Base-by-base conservation (phyloP, 2,329 filamentous ascomycete genomes). In the Hypoxylon sp. region DNA sequence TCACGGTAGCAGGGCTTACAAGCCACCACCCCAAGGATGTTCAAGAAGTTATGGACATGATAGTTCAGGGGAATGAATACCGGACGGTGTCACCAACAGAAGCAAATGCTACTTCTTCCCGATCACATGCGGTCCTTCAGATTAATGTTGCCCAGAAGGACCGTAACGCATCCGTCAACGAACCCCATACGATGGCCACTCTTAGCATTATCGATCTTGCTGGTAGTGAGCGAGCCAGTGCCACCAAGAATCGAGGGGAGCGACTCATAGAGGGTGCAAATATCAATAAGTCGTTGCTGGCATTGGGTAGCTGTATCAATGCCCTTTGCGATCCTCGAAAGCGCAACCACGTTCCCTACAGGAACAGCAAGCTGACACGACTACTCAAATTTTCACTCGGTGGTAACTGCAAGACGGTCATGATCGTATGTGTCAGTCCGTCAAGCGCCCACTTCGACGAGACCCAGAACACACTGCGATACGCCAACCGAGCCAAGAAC, bases 1-100 rank as follows among this genome's bases (percentile, higher is more conserved):
- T 99, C 6, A 96, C 93, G 0, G 96, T 99, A 1, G 87, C 93
- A 3, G 96, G 95, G 0, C 85, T 99, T 48, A 96, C 94, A 2
- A 98, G 94, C 75, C 94, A 98, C 77, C 92, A 92, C 71, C 96
- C 96, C 2, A 91, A 91, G 73, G 93, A 95, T 77, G 96, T 98
- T 13, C 89, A 97, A 77, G 91, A 99, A 80, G 96, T 99, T 75
- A 99, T 99, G 96, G 95, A 99, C 76, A 98, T 99, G 88, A 98
- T 99, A 77, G 91, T 99, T 60, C 89, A 90, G 77, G 96, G 96
- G 70, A 99, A 99, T 80, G 93, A 97, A 74, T 93, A 91, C 80
- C 91, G 96, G 48, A 99, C 96, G 2, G 96, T 98, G 79, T 98
- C 96, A 0, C 95, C 96, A 0, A 99, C 96, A 6, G 94, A 95